Evolutionary conservation across 441 rosid species (phyloP), one percentile per base, ranked within the genome.

Genomic region (Adansonia madagascariensis): DNA sequence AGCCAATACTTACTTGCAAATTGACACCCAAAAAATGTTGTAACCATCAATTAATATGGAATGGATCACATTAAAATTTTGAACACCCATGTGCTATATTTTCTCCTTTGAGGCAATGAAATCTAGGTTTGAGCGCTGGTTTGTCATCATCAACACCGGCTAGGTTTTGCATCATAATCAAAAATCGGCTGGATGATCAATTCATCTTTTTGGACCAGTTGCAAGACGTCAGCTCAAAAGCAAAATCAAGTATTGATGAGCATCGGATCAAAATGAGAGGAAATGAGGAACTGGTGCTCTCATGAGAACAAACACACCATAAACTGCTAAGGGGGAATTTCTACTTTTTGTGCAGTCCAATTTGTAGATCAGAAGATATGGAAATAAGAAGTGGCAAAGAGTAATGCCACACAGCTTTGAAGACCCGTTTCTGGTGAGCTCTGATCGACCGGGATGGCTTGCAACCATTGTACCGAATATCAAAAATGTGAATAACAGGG

Each of bases 341-440:
- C 60, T 27, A 57, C 82, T 89, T 85, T 85, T 86, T 94, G 85
- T 92, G 97, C 17, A 94, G 79, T 60, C 97, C 97, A 62, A 94
- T 84, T 80, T 86, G 89, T 77, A 90, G 88, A 85, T 94, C 97
- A 49, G 98, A 94, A 77, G 97, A 92, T 78, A 94, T 87, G 69
- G 97, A 92, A 74, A 94, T 82, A 17, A 94, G 84, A 68, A 92
- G 92, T 10, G 92, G 95, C 47, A 78, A 84, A 81, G 88, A 83
- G 80, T 70, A 76, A 73, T 92, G 94, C 95, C 95, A 95, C 47
- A 81, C 93, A 62, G 97, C 98, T 80, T 91, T 93, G 31, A 93
- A 91, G 70, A 95, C 98, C 3, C 98, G 82, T 79, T 90, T 93
- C 77, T 86, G 88, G 80, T 95, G 98, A 71, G 98, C 97, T 86